These are phyloP conservation scores for Plantago ovata DNA, from an alignment of 257 asterid species.

Conservation along the genomic window DNA sequence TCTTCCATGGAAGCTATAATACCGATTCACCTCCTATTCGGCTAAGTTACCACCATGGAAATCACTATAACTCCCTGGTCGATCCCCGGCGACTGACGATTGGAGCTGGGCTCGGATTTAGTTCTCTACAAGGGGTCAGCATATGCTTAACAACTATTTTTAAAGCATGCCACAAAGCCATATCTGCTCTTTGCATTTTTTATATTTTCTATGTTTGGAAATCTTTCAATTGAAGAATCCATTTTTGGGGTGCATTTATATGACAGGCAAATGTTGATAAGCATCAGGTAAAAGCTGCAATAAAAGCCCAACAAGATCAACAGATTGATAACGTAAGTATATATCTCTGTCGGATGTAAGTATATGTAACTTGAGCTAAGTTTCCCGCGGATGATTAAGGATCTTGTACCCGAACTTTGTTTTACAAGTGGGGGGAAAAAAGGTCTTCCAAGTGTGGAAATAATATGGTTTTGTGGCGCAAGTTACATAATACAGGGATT, in stretches of 20 bases:
- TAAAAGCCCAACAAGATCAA: conserved; percentile 97
- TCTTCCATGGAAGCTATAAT: conserved; percentile 84
- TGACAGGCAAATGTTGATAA: conserved; percentile 61
- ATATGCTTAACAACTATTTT: not conserved
- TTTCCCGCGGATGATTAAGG: too few relatives aligned
- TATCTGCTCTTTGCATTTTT: not conserved
- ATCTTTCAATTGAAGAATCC: not conserved
- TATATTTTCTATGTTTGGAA: too few relatives aligned
- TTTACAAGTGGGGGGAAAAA: too few relatives aligned
- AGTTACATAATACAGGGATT: not conserved
- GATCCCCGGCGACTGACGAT: conserved; percentile 81
- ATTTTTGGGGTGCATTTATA: conserved; percentile 7
- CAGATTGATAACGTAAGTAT: conserved; percentile 79
- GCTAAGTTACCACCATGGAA: conserved; percentile 91
- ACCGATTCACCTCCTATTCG: conserved; percentile 89
- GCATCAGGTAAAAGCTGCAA: conserved; percentile 97
- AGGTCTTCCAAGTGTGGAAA: too few relatives aligned
- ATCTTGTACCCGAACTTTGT: too few relatives aligned
- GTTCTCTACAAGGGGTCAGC: conserved; percentile 89
- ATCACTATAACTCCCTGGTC: conserved; percentile 94
- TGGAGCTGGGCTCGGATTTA: conserved; percentile 96
- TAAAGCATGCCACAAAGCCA: not conserved
- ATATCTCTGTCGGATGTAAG: not conserved
- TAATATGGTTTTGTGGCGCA: not conserved
- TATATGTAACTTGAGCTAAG: not conserved